These are phyloP conservation scores for Candida xiaguanensis DNA, from an alignment of 805 yeast species.

Conservation along the genomic window DNA sequence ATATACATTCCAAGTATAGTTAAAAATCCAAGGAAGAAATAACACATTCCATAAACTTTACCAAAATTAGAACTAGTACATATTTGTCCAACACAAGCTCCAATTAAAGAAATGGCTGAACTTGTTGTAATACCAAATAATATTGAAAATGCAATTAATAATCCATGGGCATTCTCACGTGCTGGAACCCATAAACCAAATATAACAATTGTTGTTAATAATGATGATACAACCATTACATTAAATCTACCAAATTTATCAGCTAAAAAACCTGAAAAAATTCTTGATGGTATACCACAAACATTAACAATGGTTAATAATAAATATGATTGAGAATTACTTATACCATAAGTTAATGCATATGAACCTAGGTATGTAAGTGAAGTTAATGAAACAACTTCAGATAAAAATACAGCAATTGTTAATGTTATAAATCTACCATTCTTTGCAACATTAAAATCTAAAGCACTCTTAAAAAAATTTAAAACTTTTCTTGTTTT, in stretches of 20 bases:
- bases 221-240: conserved; percentile 20
- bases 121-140: conserved; percentile 56
- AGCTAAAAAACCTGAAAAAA: conserved; percentile 24
- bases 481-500: conserved; percentile 3
- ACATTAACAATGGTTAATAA: conserved; percentile 25
- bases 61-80: conserved; percentile 55
- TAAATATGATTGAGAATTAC: conserved; percentile 18
- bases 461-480: conserved; percentile 28
- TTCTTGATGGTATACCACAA: conserved; percentile 25
- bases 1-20: conserved; percentile 27
- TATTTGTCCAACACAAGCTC: conserved; percentile 58
- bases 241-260: conserved; percentile 27
- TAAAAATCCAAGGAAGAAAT: conserved; percentile 34
- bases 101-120: conserved; percentile 53
- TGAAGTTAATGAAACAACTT: conserved; percentile 48
- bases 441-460: conserved; percentile 21
- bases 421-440: conserved; percentile 19
- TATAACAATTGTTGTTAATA: conserved; percentile 18
- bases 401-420: conserved; percentile 29
- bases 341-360: conserved; percentile 21
- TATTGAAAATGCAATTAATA: conserved; percentile 43
- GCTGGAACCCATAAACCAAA: conserved; percentile 31
- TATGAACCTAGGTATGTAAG: conserved; percentile 26
- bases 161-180: conserved; percentile 20
- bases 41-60: conserved; percentile 50